These are phyloP conservation scores for Botryotinia convoluta DNA, from an alignment of 2,329 filamentous ascomycete species.

Conservation along the genomic window DNA sequence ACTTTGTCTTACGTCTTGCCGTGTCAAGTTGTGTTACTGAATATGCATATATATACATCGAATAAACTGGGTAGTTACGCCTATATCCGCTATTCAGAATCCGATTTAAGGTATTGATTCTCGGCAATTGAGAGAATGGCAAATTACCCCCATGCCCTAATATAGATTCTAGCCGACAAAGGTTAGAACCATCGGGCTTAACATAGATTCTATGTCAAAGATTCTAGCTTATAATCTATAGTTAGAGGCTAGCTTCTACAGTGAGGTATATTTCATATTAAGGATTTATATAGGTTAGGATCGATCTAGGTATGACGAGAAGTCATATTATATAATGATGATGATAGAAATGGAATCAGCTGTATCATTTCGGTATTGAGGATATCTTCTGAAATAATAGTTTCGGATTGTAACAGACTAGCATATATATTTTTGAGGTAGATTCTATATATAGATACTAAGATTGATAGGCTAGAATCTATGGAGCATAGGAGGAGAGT, in stretches of 20 bases:
- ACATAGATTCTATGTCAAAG: neutral
- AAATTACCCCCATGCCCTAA: neutral
- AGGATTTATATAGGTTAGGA: neutral
- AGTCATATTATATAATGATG: neutral
- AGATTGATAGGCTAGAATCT: neutral
- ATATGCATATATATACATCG: neutral
- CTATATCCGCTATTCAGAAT: neutral
- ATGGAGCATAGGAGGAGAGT: neutral
- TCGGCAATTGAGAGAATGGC: neutral
- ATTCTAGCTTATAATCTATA: neutral
- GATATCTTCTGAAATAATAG: neutral
- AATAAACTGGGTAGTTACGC: neutral
- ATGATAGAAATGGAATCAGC: neutral
- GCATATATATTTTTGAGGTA: neutral
- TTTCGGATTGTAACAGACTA: neutral
- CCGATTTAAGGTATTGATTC: neutral
- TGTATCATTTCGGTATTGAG: neutral
- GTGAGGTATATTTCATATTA: no score
- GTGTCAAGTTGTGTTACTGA: neutral
- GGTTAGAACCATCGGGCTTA: rapidly evolving
- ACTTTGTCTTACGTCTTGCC: neutral
- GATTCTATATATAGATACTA: neutral
- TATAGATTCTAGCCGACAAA: neutral
- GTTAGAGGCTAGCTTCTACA: neutral
- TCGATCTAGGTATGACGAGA: neutral